A percentile compares a stretch with the other conserved stretches of the same genome.
phyloP scores from a whole-genome alignment of 2,329 filamentous ascomycete species.

The Leptographium procerum region DNA sequence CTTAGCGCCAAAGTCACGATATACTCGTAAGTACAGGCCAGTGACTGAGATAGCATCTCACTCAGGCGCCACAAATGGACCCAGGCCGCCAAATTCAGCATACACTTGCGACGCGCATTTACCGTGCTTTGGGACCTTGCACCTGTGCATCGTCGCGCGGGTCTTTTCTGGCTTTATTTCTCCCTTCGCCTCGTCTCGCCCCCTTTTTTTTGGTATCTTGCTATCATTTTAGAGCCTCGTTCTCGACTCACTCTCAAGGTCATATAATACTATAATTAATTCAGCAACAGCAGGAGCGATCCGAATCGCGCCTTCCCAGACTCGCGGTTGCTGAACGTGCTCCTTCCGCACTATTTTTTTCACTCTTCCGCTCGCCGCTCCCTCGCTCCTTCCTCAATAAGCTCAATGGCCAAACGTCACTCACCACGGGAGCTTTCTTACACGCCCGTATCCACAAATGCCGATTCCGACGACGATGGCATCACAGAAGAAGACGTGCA shows the following conservation, averaged over 20 bases:
- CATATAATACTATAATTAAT: not conserved
- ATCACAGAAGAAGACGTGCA: conserved; percentile 31
- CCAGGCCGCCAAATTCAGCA: not conserved
- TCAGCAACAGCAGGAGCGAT: not conserved
- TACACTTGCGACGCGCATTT: not conserved
- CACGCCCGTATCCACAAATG: conserved; percentile 34
- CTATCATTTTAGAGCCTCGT: not conserved
- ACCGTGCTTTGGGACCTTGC: not conserved
- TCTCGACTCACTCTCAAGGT: no score
- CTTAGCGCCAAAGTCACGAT: not conserved
- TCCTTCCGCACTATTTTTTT: not conserved
- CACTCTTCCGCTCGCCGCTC: not conserved
- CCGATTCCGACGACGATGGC: conserved; percentile 34
- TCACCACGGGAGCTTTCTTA: conserved; percentile 32
- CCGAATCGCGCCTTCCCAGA: not conserved
- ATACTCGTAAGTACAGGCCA: no score
- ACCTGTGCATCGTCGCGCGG: not conserved
- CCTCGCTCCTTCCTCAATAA: not conserved
- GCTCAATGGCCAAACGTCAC: conserved; percentile 15
- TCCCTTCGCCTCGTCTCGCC: not conserved
- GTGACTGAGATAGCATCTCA: no score
- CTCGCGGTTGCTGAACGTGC: not conserved
- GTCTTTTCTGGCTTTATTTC: not conserved
- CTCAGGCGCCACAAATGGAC: not conserved
- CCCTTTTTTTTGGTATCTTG: not conserved